Percentiles rank a stretch among this genome's conserved stretches.
Conservation (phyloP, 164 flowering plant genomes). For the Litsea cubeba region DNA sequence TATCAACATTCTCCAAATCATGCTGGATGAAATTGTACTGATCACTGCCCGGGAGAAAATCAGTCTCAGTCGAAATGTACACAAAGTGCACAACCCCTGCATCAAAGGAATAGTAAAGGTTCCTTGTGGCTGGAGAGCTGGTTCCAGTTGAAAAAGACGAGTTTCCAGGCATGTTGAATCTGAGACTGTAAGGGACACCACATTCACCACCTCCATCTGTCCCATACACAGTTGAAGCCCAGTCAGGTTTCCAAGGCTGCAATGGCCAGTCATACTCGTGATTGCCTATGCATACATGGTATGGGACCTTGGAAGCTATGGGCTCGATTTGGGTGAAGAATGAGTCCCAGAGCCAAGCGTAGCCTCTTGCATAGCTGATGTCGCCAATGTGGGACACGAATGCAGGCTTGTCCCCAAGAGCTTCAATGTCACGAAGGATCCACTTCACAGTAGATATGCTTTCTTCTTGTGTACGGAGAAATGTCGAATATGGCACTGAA, state of each 20-base stretch:
- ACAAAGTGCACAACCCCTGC: conserved; percentile 77
- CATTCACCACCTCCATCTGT: conserved; percentile 98
- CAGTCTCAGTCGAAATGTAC: conserved; percentile 92
- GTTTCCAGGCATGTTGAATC: conserved; percentile 93
- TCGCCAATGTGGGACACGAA: conserved; percentile 95
- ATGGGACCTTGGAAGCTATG: conserved; percentile 73
- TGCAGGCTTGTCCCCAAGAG: conserved; percentile 77
- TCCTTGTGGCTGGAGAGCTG: conserved; percentile 65
- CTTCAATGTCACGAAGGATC: conserved; percentile 84
- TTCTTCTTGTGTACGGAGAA: conserved; percentile 80
- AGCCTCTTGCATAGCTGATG: conserved; percentile 96
- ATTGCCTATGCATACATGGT: conserved; percentile 96
- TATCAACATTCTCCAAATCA: conserved; percentile 67
- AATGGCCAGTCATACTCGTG: conserved; percentile 95
- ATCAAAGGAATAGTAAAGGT: conserved; percentile 79
- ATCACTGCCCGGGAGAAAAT: conserved; percentile 75
- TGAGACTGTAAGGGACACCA: conserved; percentile 90
- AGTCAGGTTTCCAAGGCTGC: conserved; percentile 92
- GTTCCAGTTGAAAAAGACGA: conserved; percentile 76
- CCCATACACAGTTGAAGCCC: conserved; percentile 49
- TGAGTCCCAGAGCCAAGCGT: conserved; percentile 93
- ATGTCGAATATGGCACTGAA: conserved; percentile 71
- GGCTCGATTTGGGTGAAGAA: conserved; percentile 86
- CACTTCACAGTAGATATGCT: conserved; percentile 79
- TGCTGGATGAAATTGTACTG: conserved; percentile 68